These are phyloP conservation scores for Phlyctochytrium planicorne DNA, from an alignment of 192 early-diverging fungal genomes.

Conservation along the genomic window DNA sequence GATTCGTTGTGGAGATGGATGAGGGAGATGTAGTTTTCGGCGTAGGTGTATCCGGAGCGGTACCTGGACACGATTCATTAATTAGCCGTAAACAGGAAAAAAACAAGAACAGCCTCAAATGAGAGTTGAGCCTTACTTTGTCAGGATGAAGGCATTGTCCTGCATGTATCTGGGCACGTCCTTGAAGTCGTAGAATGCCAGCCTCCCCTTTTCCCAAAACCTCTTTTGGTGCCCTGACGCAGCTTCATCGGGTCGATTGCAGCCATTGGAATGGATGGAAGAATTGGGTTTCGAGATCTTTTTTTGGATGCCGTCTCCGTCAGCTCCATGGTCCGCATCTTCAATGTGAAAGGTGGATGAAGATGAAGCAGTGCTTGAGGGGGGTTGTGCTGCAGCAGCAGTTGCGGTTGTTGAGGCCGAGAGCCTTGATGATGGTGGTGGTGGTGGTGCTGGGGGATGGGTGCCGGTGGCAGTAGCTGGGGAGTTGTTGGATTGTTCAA, in stretches of 20 bases:
- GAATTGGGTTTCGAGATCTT: background rate
- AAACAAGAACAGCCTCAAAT: no score
- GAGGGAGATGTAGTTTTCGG: constrained; percentile 22
- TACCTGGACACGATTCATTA: constrained; percentile 14
- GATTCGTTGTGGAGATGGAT: constrained; percentile 38
- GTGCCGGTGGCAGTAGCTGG: no score
- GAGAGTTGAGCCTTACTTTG: no score
- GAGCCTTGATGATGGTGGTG: no score
- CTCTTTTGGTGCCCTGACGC: background rate
- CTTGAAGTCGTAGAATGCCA: background rate
- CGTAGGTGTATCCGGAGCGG: constrained; percentile 18
- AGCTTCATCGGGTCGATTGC: background rate
- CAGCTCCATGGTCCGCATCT: background rate
- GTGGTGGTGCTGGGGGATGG: no score
- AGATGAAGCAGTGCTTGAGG: no score
- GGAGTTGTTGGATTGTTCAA: no score
- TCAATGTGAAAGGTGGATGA: no score
- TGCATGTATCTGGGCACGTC: constrained; percentile 8
- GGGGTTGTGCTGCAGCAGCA: no score
- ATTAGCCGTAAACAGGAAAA: no score
- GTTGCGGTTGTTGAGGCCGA: no score
- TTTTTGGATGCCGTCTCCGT: background rate
- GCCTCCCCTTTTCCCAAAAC: background rate
- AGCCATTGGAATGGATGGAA: background rate
- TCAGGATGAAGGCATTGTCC: constrained; percentile 20